Conservation (phyloP, 2,329 filamentous ascomycete species). For the Hymenoscyphus linearis region DNA sequence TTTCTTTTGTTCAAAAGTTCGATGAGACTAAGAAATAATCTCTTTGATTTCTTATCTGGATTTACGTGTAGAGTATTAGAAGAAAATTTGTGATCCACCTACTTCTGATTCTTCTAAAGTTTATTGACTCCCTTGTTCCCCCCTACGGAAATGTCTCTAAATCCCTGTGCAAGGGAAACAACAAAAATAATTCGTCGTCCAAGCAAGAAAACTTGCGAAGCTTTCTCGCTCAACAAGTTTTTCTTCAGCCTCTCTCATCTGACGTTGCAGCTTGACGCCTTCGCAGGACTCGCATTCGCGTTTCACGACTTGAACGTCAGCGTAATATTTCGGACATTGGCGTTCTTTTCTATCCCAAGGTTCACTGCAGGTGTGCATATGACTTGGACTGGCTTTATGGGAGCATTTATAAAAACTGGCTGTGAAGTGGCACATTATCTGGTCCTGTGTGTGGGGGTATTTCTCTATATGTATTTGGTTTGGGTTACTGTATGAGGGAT, state of each 20-base stretch:
- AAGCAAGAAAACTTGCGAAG: background rate
- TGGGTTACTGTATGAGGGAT: background rate
- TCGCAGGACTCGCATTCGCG: background rate
- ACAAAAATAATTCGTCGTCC: background rate
- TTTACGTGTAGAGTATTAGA: too few species aligned
- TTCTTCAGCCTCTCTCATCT: background rate
- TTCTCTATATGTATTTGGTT: background rate
- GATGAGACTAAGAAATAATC: too few species aligned
- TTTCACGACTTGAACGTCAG: background rate
- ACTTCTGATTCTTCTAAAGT: too few species aligned
- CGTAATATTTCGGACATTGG: background rate
- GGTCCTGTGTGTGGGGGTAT: background rate
- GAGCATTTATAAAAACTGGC: background rate
- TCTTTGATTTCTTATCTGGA: too few species aligned
- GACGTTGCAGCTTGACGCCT: background rate
- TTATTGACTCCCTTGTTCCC: background rate
- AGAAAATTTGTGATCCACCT: too few species aligned
- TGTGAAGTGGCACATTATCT: background rate
- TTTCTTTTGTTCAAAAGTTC: too few species aligned
- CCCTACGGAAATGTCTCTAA: background rate
- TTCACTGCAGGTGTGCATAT: background rate
- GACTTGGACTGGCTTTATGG: background rate
- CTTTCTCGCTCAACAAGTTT: background rate
- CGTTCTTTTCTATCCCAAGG: background rate
- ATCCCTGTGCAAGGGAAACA: background rate